phyloP scores from a whole-genome alignment of 768 basidiomycete genomes.

The Kondoa malvinella region DNA sequence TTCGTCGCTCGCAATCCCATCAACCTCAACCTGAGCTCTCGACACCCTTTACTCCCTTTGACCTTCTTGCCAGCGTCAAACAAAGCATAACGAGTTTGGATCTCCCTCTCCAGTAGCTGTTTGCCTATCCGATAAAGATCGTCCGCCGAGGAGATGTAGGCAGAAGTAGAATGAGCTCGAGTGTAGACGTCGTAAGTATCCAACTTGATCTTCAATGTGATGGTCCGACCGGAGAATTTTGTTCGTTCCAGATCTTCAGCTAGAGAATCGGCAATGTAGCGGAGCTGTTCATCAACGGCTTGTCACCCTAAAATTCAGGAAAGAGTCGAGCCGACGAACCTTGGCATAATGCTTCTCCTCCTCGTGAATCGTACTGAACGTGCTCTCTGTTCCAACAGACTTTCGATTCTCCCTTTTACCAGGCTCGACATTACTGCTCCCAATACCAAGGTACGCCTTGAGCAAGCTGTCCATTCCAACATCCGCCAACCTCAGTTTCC shows the following conservation, averaged over 20 bases:
- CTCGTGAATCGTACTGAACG: constrained; percentile 6
- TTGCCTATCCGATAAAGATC: constrained; percentile 61
- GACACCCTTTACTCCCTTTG: constrained; percentile 14
- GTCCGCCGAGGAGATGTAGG: constrained; percentile 51
- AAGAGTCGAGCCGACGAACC: neutral
- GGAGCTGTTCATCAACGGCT: constrained; percentile 45
- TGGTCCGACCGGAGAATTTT: constrained; percentile 71
- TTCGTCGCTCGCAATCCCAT: constrained; percentile 80
- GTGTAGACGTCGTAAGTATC: constrained; percentile 81
- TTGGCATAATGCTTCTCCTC: neutral
- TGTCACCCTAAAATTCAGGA: neutral
- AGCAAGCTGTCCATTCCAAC: constrained; percentile 63
- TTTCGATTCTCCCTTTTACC: constrained; percentile 64
- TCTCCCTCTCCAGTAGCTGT: constrained; percentile 58
- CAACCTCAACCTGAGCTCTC: constrained; percentile 49
- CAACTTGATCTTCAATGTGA: constrained; percentile 84
- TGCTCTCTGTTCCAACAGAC: constrained; percentile 85
- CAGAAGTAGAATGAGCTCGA: constrained; percentile 59
- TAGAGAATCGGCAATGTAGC: constrained; percentile 64
- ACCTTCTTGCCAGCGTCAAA: constrained; percentile 17
- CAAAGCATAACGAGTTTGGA: neutral
- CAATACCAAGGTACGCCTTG: constrained; percentile 66
- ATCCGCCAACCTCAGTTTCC: constrained; percentile 55
- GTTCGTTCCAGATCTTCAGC: constrained; percentile 58
- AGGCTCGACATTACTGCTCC: constrained; percentile 63